These are phyloP conservation scores for Talaromyces funiculosus DNA, from an alignment of 2,329 filamentous ascomycete genomes.

Conservation along the genomic window DNA sequence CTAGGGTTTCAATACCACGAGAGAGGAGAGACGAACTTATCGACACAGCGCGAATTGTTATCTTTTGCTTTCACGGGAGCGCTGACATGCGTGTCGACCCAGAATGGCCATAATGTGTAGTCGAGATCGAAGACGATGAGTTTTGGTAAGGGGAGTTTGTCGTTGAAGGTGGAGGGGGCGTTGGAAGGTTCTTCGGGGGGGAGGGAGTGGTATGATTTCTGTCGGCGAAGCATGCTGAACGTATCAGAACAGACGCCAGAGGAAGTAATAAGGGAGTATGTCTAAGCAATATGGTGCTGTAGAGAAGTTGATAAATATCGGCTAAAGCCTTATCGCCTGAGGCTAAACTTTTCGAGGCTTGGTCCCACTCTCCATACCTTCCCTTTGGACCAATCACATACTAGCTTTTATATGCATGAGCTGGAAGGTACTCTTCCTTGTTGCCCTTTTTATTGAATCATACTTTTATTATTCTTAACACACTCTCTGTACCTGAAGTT, in stretches of 20 bases:
- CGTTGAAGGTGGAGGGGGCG: conserved; percentile 54
- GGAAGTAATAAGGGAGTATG: no score
- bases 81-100: conserved; percentile 88
- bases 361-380: background rate
- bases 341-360: background rate
- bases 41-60: conserved; percentile 41
- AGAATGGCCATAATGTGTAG: conserved; percentile 99
- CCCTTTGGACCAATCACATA: background rate
- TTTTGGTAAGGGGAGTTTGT: conserved; percentile 67
- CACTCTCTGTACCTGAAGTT: no score
- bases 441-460: no score
- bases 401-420: background rate
- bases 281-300: no score
- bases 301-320: background rate
- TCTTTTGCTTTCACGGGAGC: conserved; percentile 64
- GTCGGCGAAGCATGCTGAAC: conserved; percentile 25
- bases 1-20: background rate
- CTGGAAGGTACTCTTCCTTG: no score
- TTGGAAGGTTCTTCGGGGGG: conserved; percentile 32
- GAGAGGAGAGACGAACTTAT: conserved; percentile 28
- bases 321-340: background rate
- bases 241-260: background rate
- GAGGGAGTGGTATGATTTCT: conserved; percentile 29
- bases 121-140: conserved; percentile 92
- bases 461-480: no score